Conservation (phyloP, 345 rosid genomes). For the Carallia brachiata region DNA sequence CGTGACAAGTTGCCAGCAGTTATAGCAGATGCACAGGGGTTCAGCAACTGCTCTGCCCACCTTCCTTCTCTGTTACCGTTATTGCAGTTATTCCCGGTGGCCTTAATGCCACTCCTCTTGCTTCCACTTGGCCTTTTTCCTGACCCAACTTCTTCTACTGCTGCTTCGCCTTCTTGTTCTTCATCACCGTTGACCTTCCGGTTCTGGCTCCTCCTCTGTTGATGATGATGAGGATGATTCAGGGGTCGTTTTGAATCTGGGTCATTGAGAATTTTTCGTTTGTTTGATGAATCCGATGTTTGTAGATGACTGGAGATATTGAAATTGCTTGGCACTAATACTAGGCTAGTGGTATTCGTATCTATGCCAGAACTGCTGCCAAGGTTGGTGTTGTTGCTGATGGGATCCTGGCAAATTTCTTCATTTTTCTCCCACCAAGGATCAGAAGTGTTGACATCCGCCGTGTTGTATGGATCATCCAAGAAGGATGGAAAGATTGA, state of each 20-base stretch:
- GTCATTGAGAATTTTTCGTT: slow-evolving; percentile 31
- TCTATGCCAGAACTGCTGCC: background rate
- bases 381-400: slow-evolving; percentile 13
- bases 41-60: slow-evolving; percentile 85
- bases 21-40: slow-evolving; percentile 72
- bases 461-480: slow-evolving; percentile 49
- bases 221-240: slow-evolving; percentile 24
- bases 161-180: slow-evolving; percentile 20
- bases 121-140: slow-evolving; percentile 42
- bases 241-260: slow-evolving; percentile 21
- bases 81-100: slow-evolving; percentile 39
- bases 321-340: slow-evolving; percentile 6
- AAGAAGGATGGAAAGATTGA: slow-evolving; percentile 57
- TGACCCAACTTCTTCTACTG: slow-evolving; percentile 17
- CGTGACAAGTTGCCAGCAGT: slow-evolving; percentile 53
- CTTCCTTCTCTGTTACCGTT: slow-evolving; percentile 68
- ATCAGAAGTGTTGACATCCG: slow-evolving; percentile 34
- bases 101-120: slow-evolving; percentile 46
- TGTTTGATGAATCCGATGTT: slow-evolving; percentile 36
- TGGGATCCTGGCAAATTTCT: slow-evolving; percentile 35
- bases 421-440: slow-evolving; percentile 52
- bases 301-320: slow-evolving; percentile 20
- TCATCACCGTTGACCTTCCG: slow-evolving; percentile 11
- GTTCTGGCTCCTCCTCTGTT: slow-evolving; percentile 29
- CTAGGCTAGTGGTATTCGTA: background rate